Percentiles rank a stretch among this genome's conserved stretches.
phyloP scores from a whole-genome alignment of 495 filamentous ascomycete species.

The Neurospora sp. region DNA sequence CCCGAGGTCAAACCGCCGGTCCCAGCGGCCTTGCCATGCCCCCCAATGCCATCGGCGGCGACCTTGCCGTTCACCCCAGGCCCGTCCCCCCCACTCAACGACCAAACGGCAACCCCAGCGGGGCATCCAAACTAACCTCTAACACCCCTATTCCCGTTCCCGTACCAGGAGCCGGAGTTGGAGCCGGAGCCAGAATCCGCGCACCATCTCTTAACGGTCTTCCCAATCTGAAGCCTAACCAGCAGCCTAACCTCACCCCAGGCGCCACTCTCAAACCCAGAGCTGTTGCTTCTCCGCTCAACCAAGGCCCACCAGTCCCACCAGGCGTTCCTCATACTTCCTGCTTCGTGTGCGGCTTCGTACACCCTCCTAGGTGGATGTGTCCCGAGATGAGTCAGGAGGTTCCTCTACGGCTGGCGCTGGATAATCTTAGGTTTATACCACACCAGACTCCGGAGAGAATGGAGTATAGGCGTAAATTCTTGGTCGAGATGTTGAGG shows the following conservation, averaged over 20 bases:
- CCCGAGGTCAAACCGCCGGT: not conserved
- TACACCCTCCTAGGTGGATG: constrained; percentile 13
- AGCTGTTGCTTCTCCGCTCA: not conserved
- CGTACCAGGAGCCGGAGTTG: not conserved
- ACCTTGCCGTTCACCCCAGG: not conserved
- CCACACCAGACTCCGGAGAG: not conserved
- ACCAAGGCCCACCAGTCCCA: not conserved
- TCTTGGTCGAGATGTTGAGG: constrained; percentile 8
- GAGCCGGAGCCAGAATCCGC: not conserved
- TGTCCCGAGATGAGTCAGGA: constrained; percentile 26
- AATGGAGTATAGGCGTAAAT: not conserved
- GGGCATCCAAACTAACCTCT: not conserved
- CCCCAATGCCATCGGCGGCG: not conserved
- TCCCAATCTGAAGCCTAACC: not conserved
- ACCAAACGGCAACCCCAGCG: not conserved
- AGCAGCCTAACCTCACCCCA: not conserved
- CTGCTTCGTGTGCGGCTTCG: constrained; percentile 24
- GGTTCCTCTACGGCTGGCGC: constrained; percentile 15
- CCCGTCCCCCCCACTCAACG: not conserved
- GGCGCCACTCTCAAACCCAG: not conserved
- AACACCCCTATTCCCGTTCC: not conserved
- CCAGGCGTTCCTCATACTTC: constrained; percentile 2
- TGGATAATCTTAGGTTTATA: constrained; percentile 10
- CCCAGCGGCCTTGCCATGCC: not conserved
- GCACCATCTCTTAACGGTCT: not conserved